Evolutionary conservation across 164 flowering plant species (phyloP), one percentile per base, ranked within the genome.

Genomic region (Berberis vulgaris): DNA sequence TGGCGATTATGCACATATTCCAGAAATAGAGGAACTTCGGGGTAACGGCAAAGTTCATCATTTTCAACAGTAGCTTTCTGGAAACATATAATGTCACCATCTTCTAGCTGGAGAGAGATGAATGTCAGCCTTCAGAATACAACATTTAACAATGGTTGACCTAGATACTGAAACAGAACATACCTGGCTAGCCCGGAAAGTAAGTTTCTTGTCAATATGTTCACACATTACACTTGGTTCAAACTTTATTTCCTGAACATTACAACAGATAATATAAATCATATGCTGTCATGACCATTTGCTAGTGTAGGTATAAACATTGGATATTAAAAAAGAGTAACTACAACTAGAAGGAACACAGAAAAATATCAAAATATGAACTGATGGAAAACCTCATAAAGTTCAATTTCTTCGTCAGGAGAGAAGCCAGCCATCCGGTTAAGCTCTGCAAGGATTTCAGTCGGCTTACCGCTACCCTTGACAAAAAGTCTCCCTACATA

Each of bases 1-100:
- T 83, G 90, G 26, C 87, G 92, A 66, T 89, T 83, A 40, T 79
- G 88, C 65, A 89, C 86, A 77, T 89, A 89, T 54, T 85, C 91
- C 79, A 89, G 63, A 71, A 85, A 89, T 26, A 87, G 74, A 59
- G 93, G 89, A 67, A 87, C 87, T 74, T 83, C 87, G 0, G 91
- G 88, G 75, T 84, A 83, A 5, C 84, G 84, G 64, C 38, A 69
- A 54, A 73, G 76, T 46, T 72, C 83, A 12, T 40, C 72, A 64
- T 63, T 77, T 59, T 74, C 82, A 67, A 59, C 52, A 45, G 69
- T 61, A 70, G 79, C 45, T 68, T 84, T 89, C 66, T 86, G 89
- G 57, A 79, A 86, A 69, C 92, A 86, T 65, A 89, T 65, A 3
- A 86, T 86, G 50, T 89, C 96, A 5, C 96, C 96, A 78, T 89